Evolutionary conservation across 495 filamentous ascomycete genomes (phyloP), one percentile per base, ranked within the genome.

Genomic region (Tuber brumale): DNA sequence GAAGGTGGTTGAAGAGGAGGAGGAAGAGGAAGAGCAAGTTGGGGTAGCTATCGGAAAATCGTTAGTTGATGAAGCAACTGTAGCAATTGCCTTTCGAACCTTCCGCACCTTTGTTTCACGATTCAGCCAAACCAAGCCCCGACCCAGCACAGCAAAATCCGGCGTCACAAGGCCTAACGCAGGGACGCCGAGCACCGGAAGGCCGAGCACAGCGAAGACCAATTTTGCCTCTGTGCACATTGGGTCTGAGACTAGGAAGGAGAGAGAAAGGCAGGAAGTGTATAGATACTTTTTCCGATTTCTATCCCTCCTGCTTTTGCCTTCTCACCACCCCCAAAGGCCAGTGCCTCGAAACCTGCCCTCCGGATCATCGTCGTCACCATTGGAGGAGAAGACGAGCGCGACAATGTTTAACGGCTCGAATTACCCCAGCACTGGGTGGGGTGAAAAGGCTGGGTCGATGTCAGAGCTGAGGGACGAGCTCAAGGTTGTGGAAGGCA

Each of bases 101-200:
- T 83, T 81, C 74, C 76, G 83, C 70, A 78, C 66, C 18, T 82
- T 80, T 41, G 39, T 83, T 23, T 45, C 45, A 7, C 74, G 77
- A 0, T 75, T 77, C 37, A 42, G 39, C 5, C 79, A 81, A 39
- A 66, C 48, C 9, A 72, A 44, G 7, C 75, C 78, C 42, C 74
- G 75, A 0, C 75, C 74, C 37, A 42, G 39, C 8, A 74, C 80
- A 41, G 48, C 48, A 21, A 73, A 45, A 10, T 75, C 78, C 31
- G 73, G 74, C 0, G 31, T 70, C 12, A 71, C 41, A 5, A 37
- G 46, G 18, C 70, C 77, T 14, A 71, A 73, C 19, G 76, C 85
- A 89, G 70, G 86, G 86, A 35, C 16, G 16, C 57, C 21, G 94
- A 97, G 83, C 77, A 97, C 72, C 91, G 92, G 77, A 89, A 87